Evolutionary conservation across 495 filamentous ascomycete genomes (phyloP).

Genomic region (Glutinoglossum americanum): DNA sequence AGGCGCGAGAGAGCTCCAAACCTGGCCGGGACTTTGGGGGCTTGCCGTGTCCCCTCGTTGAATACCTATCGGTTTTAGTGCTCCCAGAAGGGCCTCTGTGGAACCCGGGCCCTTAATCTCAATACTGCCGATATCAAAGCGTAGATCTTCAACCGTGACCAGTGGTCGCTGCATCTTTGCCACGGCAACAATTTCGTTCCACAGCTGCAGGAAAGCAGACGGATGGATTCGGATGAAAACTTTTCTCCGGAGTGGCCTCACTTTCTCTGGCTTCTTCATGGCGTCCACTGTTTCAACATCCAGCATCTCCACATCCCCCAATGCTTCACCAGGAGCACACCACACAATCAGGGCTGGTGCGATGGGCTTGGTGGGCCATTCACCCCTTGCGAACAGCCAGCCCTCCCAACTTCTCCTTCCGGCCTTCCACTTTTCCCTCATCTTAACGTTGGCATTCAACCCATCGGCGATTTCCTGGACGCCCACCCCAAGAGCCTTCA

Average conservation of each 20-base stretch:
- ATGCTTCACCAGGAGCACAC: slow-evolving; percentile 14
- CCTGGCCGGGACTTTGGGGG: slow-evolving; percentile 24
- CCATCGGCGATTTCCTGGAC: slow-evolving; percentile 22
- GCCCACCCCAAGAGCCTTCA: slow-evolving; percentile 39
- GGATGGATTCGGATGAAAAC: slow-evolving; percentile 67
- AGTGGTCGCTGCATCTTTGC: slow-evolving; percentile 49
- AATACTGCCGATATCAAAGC: slow-evolving; percentile 89
- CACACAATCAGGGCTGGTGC: slow-evolving; percentile 64
- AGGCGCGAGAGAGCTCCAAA: slow-evolving; percentile 42
- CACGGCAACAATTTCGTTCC: slow-evolving; percentile 50
- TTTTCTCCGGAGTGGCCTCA: slow-evolving; percentile 24
- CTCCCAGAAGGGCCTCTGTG: slow-evolving; percentile 54
- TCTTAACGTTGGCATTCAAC: slow-evolving; percentile 25
- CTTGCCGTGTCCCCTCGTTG: slow-evolving; percentile 10
- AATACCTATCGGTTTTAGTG: slow-evolving; percentile 35
- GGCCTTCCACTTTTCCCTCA: slow-evolving; percentile 48
- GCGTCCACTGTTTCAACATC: neutral
- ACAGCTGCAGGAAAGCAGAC: slow-evolving; percentile 66
- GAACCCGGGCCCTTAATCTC: slow-evolving; percentile 68
- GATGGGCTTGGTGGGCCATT: slow-evolving; percentile 29
- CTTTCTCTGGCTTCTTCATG: slow-evolving; percentile 16
- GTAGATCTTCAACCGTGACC: slow-evolving; percentile 66
- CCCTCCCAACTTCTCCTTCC: slow-evolving; percentile 50
- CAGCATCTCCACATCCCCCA: neutral
- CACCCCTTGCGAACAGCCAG: slow-evolving; percentile 39